A percentile compares a stretch with the other conserved stretches of the same genome.
These are phyloP conservation scores for Dillenia suffruticosa DNA, from an alignment of 164 flowering plant species.

Conservation along the genomic window DNA sequence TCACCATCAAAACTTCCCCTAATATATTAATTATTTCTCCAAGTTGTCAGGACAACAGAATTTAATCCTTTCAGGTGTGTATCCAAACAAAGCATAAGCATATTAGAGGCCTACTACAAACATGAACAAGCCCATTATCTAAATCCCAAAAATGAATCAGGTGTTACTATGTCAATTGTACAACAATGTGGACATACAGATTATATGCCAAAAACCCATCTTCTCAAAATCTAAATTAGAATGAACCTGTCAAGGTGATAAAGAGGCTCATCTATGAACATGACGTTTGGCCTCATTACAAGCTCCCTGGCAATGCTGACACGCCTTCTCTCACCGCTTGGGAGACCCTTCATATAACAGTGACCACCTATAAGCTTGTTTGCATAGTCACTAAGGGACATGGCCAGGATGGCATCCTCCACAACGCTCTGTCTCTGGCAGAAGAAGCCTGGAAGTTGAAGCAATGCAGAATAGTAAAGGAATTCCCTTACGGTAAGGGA, in stretches of 20 bases:
- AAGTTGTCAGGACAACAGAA: no score
- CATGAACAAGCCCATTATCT: no score
- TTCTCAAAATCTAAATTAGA: no score
- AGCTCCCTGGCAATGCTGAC: constrained; percentile 96
- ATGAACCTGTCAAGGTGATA: constrained; percentile 95
- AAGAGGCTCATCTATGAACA: constrained; percentile 97
- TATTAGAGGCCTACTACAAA: no score
- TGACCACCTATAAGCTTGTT: constrained; percentile 95
- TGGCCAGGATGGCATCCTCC: constrained; percentile 92
- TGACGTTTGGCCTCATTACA: constrained; percentile 86
- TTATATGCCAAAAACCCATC: no score
- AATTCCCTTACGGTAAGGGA: constrained; percentile 94
- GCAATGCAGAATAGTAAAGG: constrained; percentile 84
- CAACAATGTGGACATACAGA: no score
- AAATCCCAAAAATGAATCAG: no score
- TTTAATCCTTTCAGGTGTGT: no score
- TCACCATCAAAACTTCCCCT: no score
- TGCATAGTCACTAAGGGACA: constrained; percentile 88
- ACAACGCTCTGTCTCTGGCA: constrained; percentile 75
- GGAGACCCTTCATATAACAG: constrained; percentile 90
- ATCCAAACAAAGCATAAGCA: no score
- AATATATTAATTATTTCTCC: no score
- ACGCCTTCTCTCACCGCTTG: constrained; percentile 90
- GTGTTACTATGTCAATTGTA: no score
- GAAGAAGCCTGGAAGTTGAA: constrained; percentile 93